Conservation (phyloP, 257 asterid genomes). For the Ilex aquifolium region DNA sequence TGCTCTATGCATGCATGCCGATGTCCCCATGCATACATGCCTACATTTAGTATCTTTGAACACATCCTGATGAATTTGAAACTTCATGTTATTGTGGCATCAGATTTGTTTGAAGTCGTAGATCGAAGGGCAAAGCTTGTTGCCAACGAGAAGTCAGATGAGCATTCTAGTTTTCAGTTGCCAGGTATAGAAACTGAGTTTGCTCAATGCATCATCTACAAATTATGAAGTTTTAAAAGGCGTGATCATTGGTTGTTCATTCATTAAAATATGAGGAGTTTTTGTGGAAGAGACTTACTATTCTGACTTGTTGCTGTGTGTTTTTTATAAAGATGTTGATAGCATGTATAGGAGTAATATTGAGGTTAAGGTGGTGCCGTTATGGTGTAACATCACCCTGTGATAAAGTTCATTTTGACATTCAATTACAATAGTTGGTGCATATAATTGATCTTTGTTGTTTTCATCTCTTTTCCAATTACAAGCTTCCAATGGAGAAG, state of each 20-base stretch:
- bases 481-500: constrained; percentile 63
- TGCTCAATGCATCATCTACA: constrained; percentile 6
- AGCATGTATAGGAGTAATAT: too few relatives aligned
- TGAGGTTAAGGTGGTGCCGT: too few relatives aligned
- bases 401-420: too few relatives aligned
- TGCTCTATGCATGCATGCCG: too few relatives aligned
- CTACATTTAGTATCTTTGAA: too few relatives aligned
- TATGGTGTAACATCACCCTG: too few relatives aligned
- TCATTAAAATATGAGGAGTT: neutral
- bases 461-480: constrained; percentile 2
- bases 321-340: too few relatives aligned
- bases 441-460: constrained; percentile 8
- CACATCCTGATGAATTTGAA: too few relatives aligned
- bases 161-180: constrained; percentile 38
- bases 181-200: constrained; percentile 41
- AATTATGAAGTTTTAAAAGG: neutral
- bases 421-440: neutral
- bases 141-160: constrained; percentile 78
- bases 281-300: neutral
- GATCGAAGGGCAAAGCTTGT: constrained; percentile 93
- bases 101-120: constrained; percentile 95
- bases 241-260: neutral
- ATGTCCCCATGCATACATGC: too few relatives aligned
- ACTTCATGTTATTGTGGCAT: constrained; percentile 5
- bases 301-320: neutral